Evolutionary conservation across 768 basidiomycete species (phyloP).

Genomic region (Royoungia palumana): DNA sequence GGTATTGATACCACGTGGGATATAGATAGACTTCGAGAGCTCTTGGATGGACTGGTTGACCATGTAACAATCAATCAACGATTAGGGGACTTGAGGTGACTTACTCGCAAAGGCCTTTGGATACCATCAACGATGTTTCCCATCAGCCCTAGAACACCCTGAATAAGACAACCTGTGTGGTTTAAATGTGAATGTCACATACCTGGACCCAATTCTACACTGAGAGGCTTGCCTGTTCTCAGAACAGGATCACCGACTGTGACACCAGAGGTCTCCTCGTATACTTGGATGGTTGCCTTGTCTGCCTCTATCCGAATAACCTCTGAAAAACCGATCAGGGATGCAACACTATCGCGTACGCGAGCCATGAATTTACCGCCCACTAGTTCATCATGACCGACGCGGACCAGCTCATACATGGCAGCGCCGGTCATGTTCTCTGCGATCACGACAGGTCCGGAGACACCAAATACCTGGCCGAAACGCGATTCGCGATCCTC

Average conservation of each 20-base stretch:
- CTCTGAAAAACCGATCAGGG: conserved; percentile 53
- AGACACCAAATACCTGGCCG: conserved; percentile 91
- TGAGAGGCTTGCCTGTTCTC: conserved; percentile 95
- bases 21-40: conserved; percentile 97
- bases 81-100: conserved; percentile 25
- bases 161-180: not conserved
- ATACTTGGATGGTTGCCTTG: conserved; percentile 98
- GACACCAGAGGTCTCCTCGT: conserved; percentile 98
- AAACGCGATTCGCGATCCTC: conserved; percentile 86
- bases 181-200: conserved; percentile 20
- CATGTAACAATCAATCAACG: conserved; percentile 3
- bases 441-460: conserved; percentile 97
- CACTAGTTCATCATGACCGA: conserved; percentile 97
- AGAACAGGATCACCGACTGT: conserved; percentile 98
- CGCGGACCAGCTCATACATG: conserved; percentile 97
- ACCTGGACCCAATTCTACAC: conserved; percentile 98
- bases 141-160: conserved; percentile 73
- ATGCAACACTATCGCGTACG: not conserved
- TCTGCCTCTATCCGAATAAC: conserved; percentile 98
- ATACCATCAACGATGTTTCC: conserved; percentile 99
- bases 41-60: conserved; percentile 79
- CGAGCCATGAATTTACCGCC: conserved; percentile 61
- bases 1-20: conserved; percentile 98
- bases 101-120: conserved; percentile 84
- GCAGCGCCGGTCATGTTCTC: conserved; percentile 93